A percentile compares a stretch with the other conserved stretches of the same genome.
Conservation (phyloP, 2,329 filamentous ascomycete genomes). For the Boeremia lycopersici region DNA sequence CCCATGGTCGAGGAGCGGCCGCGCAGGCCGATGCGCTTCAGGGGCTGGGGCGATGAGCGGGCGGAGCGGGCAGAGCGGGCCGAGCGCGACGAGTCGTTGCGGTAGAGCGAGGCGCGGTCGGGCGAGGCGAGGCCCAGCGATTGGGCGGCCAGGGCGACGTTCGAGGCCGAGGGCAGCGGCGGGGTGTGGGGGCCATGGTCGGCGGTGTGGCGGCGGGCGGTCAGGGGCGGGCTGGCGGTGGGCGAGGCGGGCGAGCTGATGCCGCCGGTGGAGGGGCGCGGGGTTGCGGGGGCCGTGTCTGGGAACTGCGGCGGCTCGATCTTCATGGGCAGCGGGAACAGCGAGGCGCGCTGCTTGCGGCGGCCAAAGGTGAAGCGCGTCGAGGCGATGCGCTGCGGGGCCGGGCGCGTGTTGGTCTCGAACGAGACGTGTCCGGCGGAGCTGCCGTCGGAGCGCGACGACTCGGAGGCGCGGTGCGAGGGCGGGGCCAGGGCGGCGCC, state of each 20-base stretch:
- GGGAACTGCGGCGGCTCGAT: constrained; percentile 57
- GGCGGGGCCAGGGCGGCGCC: constrained; percentile 68
- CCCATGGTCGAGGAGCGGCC: constrained; percentile 89
- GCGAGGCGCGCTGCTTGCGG: constrained; percentile 69
- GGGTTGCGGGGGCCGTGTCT: constrained; percentile 53
- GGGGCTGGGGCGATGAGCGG: constrained; percentile 60
- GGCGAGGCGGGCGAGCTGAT: constrained; percentile 46
- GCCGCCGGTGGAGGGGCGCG: constrained; percentile 50
- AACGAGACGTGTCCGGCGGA: constrained; percentile 58
- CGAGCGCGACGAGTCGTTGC: constrained; percentile 62
- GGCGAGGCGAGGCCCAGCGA: constrained; percentile 55
- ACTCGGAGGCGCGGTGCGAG: constrained; percentile 75
- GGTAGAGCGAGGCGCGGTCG: constrained; percentile 54
- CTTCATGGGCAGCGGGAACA: constrained; percentile 90
- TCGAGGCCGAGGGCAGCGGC: constrained; percentile 56
- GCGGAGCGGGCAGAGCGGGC: constrained; percentile 67
- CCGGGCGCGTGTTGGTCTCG: constrained; percentile 42
- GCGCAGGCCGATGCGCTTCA: constrained; percentile 65
- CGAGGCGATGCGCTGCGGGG: constrained; percentile 69
- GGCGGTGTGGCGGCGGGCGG: constrained; percentile 37
- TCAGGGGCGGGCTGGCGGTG: constrained; percentile 46
- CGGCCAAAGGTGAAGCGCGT: constrained; percentile 73
- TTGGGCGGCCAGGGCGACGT: constrained; percentile 58
- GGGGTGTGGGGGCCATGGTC: constrained; percentile 41
- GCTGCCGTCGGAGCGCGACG: constrained; percentile 86